Percentiles rank a stretch among this genome's conserved stretches.
Evolutionary conservation across 2,329 filamentous ascomycete genomes (phyloP).

Genomic region (Aspergillus ibericus): DNA sequence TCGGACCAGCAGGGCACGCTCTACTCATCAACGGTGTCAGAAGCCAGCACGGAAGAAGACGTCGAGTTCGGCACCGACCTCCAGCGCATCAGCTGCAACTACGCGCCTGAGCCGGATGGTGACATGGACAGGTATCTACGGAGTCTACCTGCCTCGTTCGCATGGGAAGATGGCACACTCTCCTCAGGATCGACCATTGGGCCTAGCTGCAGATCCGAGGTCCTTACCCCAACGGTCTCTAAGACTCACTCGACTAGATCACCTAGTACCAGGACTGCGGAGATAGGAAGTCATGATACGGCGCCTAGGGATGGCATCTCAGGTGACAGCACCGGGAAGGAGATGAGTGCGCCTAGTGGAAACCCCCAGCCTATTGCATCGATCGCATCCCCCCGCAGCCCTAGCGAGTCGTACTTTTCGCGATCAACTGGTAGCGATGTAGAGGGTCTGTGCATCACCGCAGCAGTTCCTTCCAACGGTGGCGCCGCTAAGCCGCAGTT

Average conservation of each 20-base stretch:
- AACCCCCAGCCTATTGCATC: background rate
- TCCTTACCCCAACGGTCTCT: background rate
- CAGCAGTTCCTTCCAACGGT: background rate
- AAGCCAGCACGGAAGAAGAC: constrained; percentile 32
- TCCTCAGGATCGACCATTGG: background rate
- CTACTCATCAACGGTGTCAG: constrained; percentile 26
- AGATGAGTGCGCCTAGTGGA: background rate
- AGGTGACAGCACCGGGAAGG: background rate
- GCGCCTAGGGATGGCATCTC: background rate
- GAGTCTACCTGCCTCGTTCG: constrained; percentile 5
- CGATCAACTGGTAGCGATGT: background rate
- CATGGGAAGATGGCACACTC: constrained; percentile 1
- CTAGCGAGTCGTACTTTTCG: background rate
- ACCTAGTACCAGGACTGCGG: background rate
- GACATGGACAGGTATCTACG: constrained; percentile 9
- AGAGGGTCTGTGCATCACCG: background rate
- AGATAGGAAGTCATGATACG: background rate
- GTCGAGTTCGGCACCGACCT: constrained; percentile 29
- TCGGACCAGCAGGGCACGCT: constrained; percentile 11
- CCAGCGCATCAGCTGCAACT: constrained; percentile 25
- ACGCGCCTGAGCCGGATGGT: constrained; percentile 9
- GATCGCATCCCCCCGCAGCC: background rate
- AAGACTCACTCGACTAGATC: background rate
- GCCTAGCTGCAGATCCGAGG: background rate
- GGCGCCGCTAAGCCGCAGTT: background rate